phyloP scores from a whole-genome alignment of 495 filamentous ascomycete genomes.

The Aspergillus wentii region DNA sequence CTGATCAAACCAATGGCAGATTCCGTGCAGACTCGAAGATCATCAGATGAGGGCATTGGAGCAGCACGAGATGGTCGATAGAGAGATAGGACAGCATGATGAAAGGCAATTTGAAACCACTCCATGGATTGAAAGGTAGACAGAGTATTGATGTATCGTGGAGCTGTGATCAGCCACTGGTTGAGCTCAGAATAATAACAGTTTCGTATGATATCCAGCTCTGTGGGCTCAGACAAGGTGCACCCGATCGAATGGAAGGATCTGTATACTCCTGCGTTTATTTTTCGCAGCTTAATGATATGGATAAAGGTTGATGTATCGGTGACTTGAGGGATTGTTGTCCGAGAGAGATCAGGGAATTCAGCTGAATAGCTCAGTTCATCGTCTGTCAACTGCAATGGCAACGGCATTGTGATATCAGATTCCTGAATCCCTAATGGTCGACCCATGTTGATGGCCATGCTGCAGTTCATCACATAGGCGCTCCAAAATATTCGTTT shows the following conservation, averaged over 20 bases:
- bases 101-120: slow-evolving; percentile 10
- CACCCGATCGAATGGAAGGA: slow-evolving; percentile 5
- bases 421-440: slow-evolving; percentile 5
- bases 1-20: slow-evolving; percentile 8
- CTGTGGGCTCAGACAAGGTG: background rate
- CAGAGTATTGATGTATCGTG: slow-evolving; percentile 1
- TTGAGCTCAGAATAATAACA: slow-evolving; percentile 4
- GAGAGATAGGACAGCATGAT: slow-evolving; percentile 6
- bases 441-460: slow-evolving; percentile 10
- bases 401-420: slow-evolving; percentile 4
- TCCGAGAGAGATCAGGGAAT: background rate
- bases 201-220: background rate
- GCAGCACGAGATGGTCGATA: slow-evolving; percentile 6
- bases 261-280: slow-evolving; percentile 5
- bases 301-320: slow-evolving; percentile 9
- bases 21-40: slow-evolving; percentile 6
- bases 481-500: slow-evolving; percentile 8
- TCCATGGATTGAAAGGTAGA: slow-evolving; percentile 8
- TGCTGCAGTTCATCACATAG: slow-evolving; percentile 7
- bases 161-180: slow-evolving; percentile 6
- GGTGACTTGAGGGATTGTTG: background rate
- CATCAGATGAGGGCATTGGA: slow-evolving; percentile 3
- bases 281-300: slow-evolving; percentile 6
- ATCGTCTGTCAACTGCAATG: slow-evolving; percentile 1
- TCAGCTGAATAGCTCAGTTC: background rate